phyloP scores from a whole-genome alignment of 2,329 filamentous ascomycete genomes.

The Penicillium brasilianum region DNA sequence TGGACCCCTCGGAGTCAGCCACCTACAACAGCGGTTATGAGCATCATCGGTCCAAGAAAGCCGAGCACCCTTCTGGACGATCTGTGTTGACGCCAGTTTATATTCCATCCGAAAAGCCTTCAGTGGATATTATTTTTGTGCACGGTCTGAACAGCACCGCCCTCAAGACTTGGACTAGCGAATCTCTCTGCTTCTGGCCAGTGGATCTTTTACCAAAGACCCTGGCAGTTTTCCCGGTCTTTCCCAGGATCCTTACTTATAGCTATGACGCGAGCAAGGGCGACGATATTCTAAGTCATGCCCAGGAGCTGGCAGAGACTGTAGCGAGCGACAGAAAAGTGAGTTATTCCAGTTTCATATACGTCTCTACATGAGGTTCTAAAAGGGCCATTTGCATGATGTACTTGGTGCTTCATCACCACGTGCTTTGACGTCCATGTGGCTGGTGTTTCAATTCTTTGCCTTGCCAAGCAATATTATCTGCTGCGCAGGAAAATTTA shows the following conservation, averaged over 20 bases:
- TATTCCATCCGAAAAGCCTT: constrained; percentile 40
- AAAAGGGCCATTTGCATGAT: neutral
- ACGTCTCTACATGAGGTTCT: neutral
- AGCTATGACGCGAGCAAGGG: constrained; percentile 68
- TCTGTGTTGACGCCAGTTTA: constrained; percentile 51
- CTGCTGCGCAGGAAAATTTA: neutral
- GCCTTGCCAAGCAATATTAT: too few relatives aligned
- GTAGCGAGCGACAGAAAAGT: constrained; percentile 66
- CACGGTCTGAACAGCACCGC: constrained; percentile 73
- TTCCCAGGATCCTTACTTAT: constrained; percentile 71
- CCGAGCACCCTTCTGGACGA: constrained; percentile 25
- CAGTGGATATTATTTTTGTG: constrained; percentile 66
- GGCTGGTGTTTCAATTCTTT: neutral
- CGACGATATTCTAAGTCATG: neutral
- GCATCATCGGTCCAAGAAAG: too few relatives aligned
- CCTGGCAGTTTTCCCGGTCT: constrained; percentile 54
- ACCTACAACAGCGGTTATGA: too few relatives aligned
- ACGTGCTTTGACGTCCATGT: too few relatives aligned
- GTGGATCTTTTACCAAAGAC: constrained; percentile 67
- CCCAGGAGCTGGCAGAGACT: constrained; percentile 35
- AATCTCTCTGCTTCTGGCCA: constrained; percentile 68
- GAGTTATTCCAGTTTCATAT: constrained; percentile 21
- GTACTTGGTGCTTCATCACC: neutral
- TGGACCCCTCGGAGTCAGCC: too few relatives aligned
- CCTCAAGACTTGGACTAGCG: constrained; percentile 64